Base-by-base conservation (phyloP, 257 asterid species). In the Nemophila menziesii region DNA sequence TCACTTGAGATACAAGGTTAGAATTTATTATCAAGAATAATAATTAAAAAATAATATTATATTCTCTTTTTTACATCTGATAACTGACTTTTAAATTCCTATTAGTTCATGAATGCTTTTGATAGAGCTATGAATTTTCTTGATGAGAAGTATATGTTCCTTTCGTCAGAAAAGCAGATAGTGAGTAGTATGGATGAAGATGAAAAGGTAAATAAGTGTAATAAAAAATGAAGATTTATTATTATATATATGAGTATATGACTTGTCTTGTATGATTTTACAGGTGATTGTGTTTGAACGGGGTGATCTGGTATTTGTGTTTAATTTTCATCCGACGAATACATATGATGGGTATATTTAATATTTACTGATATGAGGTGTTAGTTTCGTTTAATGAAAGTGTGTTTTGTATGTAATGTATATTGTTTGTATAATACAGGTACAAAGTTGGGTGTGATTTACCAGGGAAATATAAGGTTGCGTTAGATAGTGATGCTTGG, bases 211-310 rank as follows among this genome's bases (percentile, higher is more conserved):
- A 48, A 54, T 20, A 20, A 7, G 36, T 24, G 19, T 22, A 3
- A 20, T 13, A 18, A 13, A 11, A 40, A 40, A 40, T 15, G 44
- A 40, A 41, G n/a, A 41, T 11, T 2, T 8, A 5, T 19, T 41
- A 41, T 4, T 17, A 41, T 13, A 7, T 6, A 41, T 7, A n/a
- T 20, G 3, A 16, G 21, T 18, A n/a, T n/a, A 29, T 51, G 1
- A n/a, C 20, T 16, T 7, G 11, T 46, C 22, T 49, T 48, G 43
- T 33, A 62, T 53, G 19, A 39, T 38, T 38, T 72, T 20, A 40
- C 86, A 90, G 98, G 92, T 90, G 43, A 78, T 90, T 58, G 98
- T 85, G 41, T 90, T 90, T 39, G 98, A 90, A 60, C 94, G 86
- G 13, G 93, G 92, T 44, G 93, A 78, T 56, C 78, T 90, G 37